These are phyloP conservation scores for Sporisorium graminicola DNA, from an alignment of 1,284 basidiomycete genomes.

Conservation along the genomic window DNA sequence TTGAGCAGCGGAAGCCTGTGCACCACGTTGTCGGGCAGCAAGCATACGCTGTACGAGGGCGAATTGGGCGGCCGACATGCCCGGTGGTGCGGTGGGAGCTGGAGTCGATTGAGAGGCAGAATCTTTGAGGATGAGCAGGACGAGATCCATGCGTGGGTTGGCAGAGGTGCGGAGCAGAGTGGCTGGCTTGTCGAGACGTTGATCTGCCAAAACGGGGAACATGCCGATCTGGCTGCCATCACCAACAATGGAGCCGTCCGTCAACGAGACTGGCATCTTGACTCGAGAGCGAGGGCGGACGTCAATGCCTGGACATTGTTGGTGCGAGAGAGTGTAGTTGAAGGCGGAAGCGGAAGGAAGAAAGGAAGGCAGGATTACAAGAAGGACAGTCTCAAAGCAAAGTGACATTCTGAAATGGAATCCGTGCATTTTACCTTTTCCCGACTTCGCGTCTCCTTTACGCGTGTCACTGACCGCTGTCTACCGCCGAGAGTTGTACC, in stretches of 20 bases:
- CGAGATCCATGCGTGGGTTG: conserved; percentile 57
- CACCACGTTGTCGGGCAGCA: conserved; percentile 42
- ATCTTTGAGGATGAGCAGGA: conserved; percentile 42
- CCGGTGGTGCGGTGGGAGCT: conserved; percentile 25
- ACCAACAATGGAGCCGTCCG: conserved; percentile 39
- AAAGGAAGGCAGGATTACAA: not conserved
- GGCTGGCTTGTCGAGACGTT: conserved; percentile 32
- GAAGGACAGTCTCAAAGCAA: not conserved
- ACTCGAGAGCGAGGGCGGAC: not conserved
- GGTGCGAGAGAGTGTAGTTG: not conserved
- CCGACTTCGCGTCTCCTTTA: conserved; percentile 8
- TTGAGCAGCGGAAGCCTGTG: conserved; percentile 12
- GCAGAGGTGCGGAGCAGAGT: conserved; percentile 34
- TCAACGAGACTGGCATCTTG: conserved; percentile 26
- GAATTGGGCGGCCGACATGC: conserved; percentile 48
- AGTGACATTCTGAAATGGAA: not conserved
- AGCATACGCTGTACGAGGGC: conserved; percentile 50
- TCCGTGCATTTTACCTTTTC: conserved; percentile 14
- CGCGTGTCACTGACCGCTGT: not conserved
- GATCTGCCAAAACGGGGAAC: conserved; percentile 42
- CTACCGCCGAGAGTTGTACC: no score
- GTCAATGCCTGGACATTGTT: conserved; percentile 7
- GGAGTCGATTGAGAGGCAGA: conserved; percentile 12
- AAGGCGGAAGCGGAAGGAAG: not conserved
- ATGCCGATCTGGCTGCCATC: conserved; percentile 43